These are phyloP conservation scores for Chimonanthus praecox DNA, from an alignment of 164 flowering plant genomes.

Conservation along the genomic window DNA sequence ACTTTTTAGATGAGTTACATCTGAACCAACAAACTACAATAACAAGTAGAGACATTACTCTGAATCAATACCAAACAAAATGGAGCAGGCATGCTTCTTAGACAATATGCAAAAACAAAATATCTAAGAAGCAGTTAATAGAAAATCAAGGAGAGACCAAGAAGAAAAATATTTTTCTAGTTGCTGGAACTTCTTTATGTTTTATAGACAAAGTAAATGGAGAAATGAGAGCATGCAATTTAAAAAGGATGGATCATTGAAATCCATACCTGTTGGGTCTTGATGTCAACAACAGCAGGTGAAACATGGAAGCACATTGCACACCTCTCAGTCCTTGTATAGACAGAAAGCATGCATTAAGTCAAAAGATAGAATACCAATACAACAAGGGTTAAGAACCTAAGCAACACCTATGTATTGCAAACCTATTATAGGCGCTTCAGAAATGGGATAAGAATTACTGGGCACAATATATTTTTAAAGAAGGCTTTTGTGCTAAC, in stretches of 20 bases:
- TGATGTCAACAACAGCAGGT: conserved; percentile 40
- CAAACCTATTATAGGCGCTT: neutral
- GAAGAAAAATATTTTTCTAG: neutral
- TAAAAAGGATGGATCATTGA: conserved; percentile 1
- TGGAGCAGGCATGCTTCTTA: neutral
- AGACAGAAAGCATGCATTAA: neutral
- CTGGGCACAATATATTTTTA: neutral
- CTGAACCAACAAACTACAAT: neutral
- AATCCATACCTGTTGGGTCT: conserved; percentile 55
- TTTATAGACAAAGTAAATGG: neutral
- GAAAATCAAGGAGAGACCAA: neutral
- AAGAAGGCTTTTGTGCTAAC: conserved; percentile 32
- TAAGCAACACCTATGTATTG: neutral
- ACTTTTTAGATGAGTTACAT: no score
- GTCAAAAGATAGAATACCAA: neutral
- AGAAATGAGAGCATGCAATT: conserved; percentile 12
- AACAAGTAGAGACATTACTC: neutral
- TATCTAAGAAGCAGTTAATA: no score
- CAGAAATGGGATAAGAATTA: neutral
- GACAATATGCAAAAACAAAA: neutral
- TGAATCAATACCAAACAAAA: neutral
- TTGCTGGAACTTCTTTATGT: neutral
- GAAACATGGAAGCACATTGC: conserved; percentile 23
- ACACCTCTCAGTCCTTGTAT: conserved; percentile 46
- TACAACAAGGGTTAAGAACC: no score